Base-by-base conservation (phyloP, 805 yeast species). In the Candida krabiensis region DNA sequence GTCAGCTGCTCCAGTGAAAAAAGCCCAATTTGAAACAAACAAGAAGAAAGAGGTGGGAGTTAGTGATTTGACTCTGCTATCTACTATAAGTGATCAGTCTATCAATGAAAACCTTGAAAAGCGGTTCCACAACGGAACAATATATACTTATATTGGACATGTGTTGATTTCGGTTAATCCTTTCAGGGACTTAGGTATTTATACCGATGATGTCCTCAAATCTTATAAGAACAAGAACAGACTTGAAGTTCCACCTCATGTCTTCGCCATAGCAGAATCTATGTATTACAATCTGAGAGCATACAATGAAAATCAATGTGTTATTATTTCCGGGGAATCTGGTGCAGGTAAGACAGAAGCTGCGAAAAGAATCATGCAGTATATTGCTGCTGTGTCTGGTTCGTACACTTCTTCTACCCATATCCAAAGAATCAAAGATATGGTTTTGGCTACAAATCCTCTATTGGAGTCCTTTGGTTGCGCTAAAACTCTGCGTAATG, bases 281-380 rank as follows among this genome's bases (percentile, higher is more conserved):
- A 89, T 93, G 96, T 93, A 84, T 64, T 91, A 93, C 66, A 86
- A 91, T 61, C 75, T 93, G 81, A 90, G 90, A 64, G 84, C 96
- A 0, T 93, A 93, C 64, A 79, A 85, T 42, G 98, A 93, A 54
- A 88, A 81, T 58, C 99, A 93, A 62, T 91, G 98, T 74, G 98
- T 93, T 16, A 93, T 93, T 53, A 93, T 93, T 50, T 86, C 96
- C 3, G 98, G 98, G 40, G 98, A 91, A 62, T 86, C 96, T 1
- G 98, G 98, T 46, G 98, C 98, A 4, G 98, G 98, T 35, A 91
- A 91, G 60, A 91, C 98, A 4, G 98, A 91, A 66, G 97, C 97
- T 16, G 97, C 98, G 28, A 91, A 91, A 69, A 80, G 95, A 61
- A 90, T 91, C 63, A 91, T 91, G 98, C 97, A 91, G 65, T 91